Evolutionary conservation across 768 basidiomycete species (phyloP).

Genomic region (Pulveroboletus ravenelii): DNA sequence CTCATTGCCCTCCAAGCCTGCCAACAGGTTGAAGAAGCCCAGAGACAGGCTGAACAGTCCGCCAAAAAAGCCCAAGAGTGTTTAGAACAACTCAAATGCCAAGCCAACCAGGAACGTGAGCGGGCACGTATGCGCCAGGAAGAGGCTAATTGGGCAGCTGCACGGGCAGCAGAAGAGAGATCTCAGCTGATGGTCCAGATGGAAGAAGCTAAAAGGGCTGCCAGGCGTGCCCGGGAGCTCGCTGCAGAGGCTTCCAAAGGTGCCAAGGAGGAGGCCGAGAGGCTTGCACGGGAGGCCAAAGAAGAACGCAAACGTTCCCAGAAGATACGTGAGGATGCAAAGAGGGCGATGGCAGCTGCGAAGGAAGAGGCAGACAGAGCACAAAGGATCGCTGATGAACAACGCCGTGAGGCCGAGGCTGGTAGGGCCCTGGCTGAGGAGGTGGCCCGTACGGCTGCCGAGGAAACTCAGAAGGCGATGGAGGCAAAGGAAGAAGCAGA

Average conservation of each 20-base stretch:
- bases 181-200: not conserved
- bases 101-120: constrained; percentile 10
- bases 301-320: not conserved
- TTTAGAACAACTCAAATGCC: not conserved
- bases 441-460: constrained; percentile 6
- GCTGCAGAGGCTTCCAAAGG: not conserved
- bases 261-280: not conserved
- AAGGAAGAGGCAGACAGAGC: not conserved
- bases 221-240: not conserved
- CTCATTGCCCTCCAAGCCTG: constrained; percentile 5
- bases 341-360: not conserved
- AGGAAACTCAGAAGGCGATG: constrained; percentile 9
- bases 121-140: constrained; percentile 2
- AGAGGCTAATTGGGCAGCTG: not conserved
- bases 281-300: not conserved
- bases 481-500: constrained; percentile 16
- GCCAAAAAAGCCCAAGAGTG: constrained; percentile 3
- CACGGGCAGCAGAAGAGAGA: constrained; percentile 1
- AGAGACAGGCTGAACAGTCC: not conserved
- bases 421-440: constrained; percentile 3
- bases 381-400: not conserved
- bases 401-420: not conserved
- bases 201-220: not conserved
- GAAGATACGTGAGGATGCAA: not conserved
- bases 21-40: constrained; percentile 1